Evolutionary conservation across 2,329 filamentous ascomycete species (phyloP), one percentile per base, ranked within the genome.

Genomic region (Aspergillus ochraceus): DNA sequence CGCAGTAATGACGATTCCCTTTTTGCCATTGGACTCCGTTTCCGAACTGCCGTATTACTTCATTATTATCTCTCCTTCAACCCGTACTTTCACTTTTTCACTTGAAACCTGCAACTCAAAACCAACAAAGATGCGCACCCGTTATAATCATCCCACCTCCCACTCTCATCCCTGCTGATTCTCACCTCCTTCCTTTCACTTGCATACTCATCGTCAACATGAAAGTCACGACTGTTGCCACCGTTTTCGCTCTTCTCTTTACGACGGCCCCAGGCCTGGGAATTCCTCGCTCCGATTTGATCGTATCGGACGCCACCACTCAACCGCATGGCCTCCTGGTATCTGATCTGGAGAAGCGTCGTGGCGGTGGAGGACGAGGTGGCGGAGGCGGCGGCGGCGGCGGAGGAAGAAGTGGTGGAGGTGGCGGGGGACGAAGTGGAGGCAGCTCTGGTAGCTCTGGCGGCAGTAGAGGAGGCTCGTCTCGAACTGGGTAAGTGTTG

Each of bases 311-410:
- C 63, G 54, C 55, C 3, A 58, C 55, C 55, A 46, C n/a, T 32
- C 53, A 22, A 55, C 63, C 36, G 17, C 36, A 42, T 2, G 52
- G 60, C 5, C 53, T 57, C 10, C 63, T 71, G 36, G 49, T 62
- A 6, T 47, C 64, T 6, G 70, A 72, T 29, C 65, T 83, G 29
- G 76, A 79, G 58, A 84, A 83, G 66, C 77, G 82, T 57, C 81
- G 80, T 67, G 81, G 81, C 24, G 77, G 80, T 6, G 77, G 80
- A n/a, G 75, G 79, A 29, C 71, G 76, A 22, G 72, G 78, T 14
- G 73, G 78, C 6, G 56, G 68, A 19, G 57, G 66, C 17, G 62
- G 69, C 36, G 57, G 66, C 29, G 63, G 70, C 36, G 57, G 66
- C 29, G 63, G 70, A 6, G 63, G 72, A 30, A 67, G 70, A 9